Percentiles rank a stretch among this genome's conserved stretches.
These are phyloP conservation scores for Fistulinella prunicolor DNA, from an alignment of 768 basidiomycete genomes.

Conservation along the genomic window DNA sequence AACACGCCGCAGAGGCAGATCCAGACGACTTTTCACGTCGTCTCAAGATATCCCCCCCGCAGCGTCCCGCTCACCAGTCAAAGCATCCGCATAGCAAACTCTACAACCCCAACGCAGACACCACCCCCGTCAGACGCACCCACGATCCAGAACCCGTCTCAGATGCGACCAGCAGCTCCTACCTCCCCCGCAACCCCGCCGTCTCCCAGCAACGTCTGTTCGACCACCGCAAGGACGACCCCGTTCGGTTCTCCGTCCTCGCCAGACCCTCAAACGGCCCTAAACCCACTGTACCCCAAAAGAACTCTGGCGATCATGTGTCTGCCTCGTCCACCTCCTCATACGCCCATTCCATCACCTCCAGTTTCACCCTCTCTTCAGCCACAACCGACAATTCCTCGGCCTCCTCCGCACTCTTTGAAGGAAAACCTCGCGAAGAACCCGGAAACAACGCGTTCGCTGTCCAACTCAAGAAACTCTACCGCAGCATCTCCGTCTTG, in stretches of 20 bases:
- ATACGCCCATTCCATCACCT: constrained; percentile 64
- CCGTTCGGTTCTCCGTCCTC: constrained; percentile 75
- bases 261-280: constrained; percentile 43
- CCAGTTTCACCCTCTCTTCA: constrained; percentile 71
- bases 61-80: constrained; percentile 37
- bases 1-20: constrained; percentile 48
- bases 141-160: constrained; percentile 66
- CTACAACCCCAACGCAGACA: constrained; percentile 71
- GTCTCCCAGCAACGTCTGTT: constrained; percentile 59
- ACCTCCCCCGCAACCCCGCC: constrained; percentile 32
- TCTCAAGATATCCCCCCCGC: constrained; percentile 61
- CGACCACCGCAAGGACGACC: constrained; percentile 89
- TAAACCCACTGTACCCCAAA: constrained; percentile 52
- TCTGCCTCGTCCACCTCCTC: constrained; percentile 76
- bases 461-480: constrained; percentile 73
- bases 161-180: constrained; percentile 54
- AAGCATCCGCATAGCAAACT: constrained; percentile 46
- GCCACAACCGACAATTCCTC: constrained; percentile 73
- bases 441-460: constrained; percentile 68
- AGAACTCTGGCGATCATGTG: constrained; percentile 65
- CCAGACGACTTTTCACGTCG: constrained; percentile 70
- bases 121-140: constrained; percentile 56
- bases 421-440: constrained; percentile 50
- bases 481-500: constrained; percentile 75
- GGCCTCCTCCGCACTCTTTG: constrained; percentile 66